Evolutionary conservation across 139 green algal genomes (phyloP).

Genomic region (Ulvella scutata): DNA sequence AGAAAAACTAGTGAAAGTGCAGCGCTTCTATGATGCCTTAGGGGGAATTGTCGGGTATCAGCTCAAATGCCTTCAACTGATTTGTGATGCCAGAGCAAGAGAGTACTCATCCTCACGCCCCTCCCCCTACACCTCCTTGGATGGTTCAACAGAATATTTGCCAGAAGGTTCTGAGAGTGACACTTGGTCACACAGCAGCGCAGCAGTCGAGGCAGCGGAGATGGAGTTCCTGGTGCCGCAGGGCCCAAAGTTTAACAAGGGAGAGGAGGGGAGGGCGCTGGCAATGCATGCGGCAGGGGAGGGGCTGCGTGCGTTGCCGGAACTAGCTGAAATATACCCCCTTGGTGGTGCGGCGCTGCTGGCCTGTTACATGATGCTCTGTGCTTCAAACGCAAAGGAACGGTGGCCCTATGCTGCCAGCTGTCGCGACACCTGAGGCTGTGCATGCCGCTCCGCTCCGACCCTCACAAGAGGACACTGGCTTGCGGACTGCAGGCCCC

Average conservation of each 20-base stretch:
- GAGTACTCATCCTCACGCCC: too few relatives aligned
- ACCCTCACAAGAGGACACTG: too few relatives aligned
- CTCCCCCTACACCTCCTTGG: too few relatives aligned
- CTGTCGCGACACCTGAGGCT: too few relatives aligned
- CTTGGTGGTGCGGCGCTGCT: slow-evolving; percentile 52
- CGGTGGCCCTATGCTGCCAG: too few relatives aligned
- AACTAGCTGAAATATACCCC: slow-evolving; percentile 86
- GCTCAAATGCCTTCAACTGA: slow-evolving; percentile 60
- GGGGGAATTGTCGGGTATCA: slow-evolving; percentile 92
- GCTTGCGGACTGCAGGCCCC: too few relatives aligned
- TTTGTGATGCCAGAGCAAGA: slow-evolving; percentile 13
- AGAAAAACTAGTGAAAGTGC: slow-evolving; percentile 30
- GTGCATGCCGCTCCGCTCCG: too few relatives aligned
- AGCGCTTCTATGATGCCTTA: slow-evolving; percentile 86
- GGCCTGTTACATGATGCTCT: too few relatives aligned
- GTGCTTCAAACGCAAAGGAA: too few relatives aligned
- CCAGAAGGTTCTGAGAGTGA: too few relatives aligned
- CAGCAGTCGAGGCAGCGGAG: neutral
- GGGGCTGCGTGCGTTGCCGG: slow-evolving; percentile 55
- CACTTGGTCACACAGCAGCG: neutral
- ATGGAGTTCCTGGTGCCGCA: slow-evolving; percentile 37
- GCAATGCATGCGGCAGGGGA: slow-evolving; percentile 17
- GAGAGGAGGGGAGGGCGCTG: slow-evolving; percentile 15
- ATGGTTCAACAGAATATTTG: too few relatives aligned
- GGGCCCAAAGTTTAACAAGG: slow-evolving; percentile 51